Evolutionary conservation across 495 filamentous ascomycete genomes (phyloP).

Genomic region (Articulospora tetracladia): DNA sequence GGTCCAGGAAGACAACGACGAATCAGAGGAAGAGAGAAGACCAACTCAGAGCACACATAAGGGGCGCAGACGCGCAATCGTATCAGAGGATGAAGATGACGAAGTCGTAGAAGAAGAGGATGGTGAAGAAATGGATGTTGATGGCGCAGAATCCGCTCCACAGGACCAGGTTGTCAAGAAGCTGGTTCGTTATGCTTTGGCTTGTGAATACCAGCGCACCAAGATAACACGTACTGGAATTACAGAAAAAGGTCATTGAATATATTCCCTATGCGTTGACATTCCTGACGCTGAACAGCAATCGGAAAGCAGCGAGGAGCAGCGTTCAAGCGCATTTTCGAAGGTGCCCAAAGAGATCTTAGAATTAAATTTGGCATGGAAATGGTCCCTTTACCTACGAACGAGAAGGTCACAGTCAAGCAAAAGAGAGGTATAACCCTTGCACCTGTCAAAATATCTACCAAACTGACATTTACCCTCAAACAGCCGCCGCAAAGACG

Average conservation of each 20-base stretch:
- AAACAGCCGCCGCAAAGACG: constrained; percentile 37
- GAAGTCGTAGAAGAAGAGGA: constrained; percentile 30
- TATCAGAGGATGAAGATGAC: constrained; percentile 28
- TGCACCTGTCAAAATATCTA: neutral
- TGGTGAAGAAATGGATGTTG: constrained; percentile 33
- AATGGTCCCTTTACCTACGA: constrained; percentile 28
- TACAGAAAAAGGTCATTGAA: constrained; percentile 56
- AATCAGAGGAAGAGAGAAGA: constrained; percentile 15
- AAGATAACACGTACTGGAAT: constrained; percentile 78
- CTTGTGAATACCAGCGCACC: constrained; percentile 80
- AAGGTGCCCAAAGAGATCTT: constrained; percentile 50
- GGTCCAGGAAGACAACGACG: constrained; percentile 17
- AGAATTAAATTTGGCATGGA: constrained; percentile 25
- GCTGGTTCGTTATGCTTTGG: constrained; percentile 81
- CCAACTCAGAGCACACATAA: constrained; percentile 17
- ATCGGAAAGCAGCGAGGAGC: constrained; percentile 49
- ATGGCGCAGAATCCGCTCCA: constrained; percentile 32
- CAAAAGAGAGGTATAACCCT: constrained; percentile 57
- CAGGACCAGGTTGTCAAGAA: constrained; percentile 77
- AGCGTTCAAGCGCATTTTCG: constrained; percentile 64
- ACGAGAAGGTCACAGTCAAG: constrained; percentile 72
- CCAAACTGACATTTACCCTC: neutral
- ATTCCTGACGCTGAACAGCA: constrained; percentile 30
- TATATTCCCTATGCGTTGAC: neutral
- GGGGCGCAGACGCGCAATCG: constrained; percentile 7